Conservation (phyloP, 441 rosid genomes). For the Adansonia grandidieri region DNA sequence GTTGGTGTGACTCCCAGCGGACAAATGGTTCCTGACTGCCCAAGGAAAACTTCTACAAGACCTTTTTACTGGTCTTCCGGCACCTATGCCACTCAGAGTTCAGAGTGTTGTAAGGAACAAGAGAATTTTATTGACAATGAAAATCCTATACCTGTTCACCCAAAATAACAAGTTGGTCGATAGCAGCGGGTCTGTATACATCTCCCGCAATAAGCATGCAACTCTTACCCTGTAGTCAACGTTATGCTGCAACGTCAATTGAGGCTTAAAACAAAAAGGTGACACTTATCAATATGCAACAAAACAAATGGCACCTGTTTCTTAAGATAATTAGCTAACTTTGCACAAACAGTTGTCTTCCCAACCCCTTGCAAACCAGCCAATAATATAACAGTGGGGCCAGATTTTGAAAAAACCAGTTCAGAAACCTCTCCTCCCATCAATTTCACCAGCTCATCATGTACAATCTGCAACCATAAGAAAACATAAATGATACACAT, state of each 20-base stretch:
- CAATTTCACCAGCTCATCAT: slow-evolving; percentile 87
- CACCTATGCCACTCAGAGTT: too few species aligned
- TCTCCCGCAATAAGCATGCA: slow-evolving; percentile 98
- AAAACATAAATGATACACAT: background rate
- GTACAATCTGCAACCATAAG: slow-evolving; percentile 62
- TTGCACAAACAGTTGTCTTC: slow-evolving; percentile 94
- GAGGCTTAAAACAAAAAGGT: slow-evolving; percentile 14
- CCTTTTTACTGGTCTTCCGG: too few species aligned
- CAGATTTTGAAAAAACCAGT: slow-evolving; percentile 79
- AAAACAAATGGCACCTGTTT: slow-evolving; percentile 63
- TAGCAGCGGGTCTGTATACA: slow-evolving; percentile 98
- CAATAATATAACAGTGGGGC: slow-evolving; percentile 84
- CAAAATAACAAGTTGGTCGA: slow-evolving; percentile 91
- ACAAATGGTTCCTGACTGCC: too few species aligned
- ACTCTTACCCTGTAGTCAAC: slow-evolving; percentile 69
- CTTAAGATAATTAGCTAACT: slow-evolving; percentile 92
- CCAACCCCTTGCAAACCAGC: slow-evolving; percentile 99
- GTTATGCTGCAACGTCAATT: slow-evolving; percentile 11
- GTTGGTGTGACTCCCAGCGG: too few species aligned
- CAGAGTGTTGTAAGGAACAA: background rate
- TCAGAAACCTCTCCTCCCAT: slow-evolving; percentile 99
- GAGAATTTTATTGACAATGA: slow-evolving; percentile 21
- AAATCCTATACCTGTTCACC: slow-evolving; percentile 78
- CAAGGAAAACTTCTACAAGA: too few species aligned
- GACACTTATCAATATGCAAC: background rate